Evolutionary conservation across 2,329 filamentous ascomycete genomes (phyloP).

Genomic region (Aspergillus nomiae): DNA sequence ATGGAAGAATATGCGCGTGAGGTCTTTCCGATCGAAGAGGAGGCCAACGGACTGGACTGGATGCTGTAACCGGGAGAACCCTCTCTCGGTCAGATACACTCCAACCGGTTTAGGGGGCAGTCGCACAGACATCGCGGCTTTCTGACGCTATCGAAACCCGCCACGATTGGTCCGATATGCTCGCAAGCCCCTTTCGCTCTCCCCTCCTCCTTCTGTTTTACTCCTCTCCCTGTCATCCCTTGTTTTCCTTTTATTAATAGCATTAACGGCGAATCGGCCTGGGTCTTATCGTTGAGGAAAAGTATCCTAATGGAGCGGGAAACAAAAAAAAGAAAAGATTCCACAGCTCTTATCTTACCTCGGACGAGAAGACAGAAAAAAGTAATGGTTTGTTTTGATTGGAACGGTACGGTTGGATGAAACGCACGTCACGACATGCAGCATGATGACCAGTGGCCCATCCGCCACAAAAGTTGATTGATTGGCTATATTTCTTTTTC

Average conservation of each 20-base stretch:
- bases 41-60: slow-evolving; percentile 91
- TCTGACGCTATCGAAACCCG: background rate
- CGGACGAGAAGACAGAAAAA: background rate
- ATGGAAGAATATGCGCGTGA: slow-evolving; percentile 94
- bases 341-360: background rate
- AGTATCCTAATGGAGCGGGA: slow-evolving; percentile 14
- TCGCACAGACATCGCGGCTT: slow-evolving; percentile 18
- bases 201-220: slow-evolving; percentile 1
- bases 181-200: slow-evolving; percentile 2
- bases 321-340: slow-evolving; percentile 7
- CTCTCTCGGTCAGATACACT: slow-evolving; percentile 16
- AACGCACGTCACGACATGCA: slow-evolving; percentile 20
- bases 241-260: slow-evolving; percentile 17
- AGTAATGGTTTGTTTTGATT: slow-evolving; percentile 3
- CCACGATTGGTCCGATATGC: slow-evolving; percentile 21
- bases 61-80: slow-evolving; percentile 58
- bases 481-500: slow-evolving; percentile 2
- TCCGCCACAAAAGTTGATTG: slow-evolving; percentile 12
- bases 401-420: slow-evolving; percentile 13
- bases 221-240: slow-evolving; percentile 7
- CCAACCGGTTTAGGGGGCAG: background rate
- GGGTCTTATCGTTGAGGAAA: slow-evolving; percentile 21
- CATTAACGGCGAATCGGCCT: slow-evolving; percentile 27
- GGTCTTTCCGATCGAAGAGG: slow-evolving; percentile 91
- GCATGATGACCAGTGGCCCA: slow-evolving; percentile 14